Evolutionary conservation across 331 rosid genomes (phyloP).

Genomic region (Saraca asoca): DNA sequence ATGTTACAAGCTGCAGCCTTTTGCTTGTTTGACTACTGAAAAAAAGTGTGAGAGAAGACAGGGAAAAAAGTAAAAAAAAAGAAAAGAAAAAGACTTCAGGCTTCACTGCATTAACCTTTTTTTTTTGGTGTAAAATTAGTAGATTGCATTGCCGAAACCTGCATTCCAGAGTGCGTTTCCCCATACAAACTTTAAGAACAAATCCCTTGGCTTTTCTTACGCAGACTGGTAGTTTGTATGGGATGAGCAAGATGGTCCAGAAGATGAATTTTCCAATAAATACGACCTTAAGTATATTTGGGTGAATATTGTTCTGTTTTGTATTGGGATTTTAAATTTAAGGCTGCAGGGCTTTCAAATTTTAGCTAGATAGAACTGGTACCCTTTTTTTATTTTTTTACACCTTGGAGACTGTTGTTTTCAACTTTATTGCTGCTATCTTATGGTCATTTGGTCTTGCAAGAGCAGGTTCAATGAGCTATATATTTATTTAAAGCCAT

Average conservation of each 20-base stretch:
- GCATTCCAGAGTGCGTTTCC: background rate
- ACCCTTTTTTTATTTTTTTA: background rate
- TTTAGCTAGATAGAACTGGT: background rate
- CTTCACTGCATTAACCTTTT: background rate
- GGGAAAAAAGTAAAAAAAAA: background rate
- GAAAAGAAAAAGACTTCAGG: background rate
- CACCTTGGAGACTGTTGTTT: background rate
- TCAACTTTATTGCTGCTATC: slow-evolving; percentile 12
- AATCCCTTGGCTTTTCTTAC: background rate
- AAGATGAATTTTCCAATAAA: background rate
- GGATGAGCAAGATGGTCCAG: background rate
- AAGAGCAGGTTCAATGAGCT: slow-evolving; percentile 57
- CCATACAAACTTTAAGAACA: background rate
- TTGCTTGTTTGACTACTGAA: background rate
- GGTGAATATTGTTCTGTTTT: too few species aligned
- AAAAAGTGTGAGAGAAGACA: background rate
- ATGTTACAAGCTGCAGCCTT: background rate
- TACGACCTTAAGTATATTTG: too few species aligned
- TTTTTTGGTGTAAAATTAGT: background rate
- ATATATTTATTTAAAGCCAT: slow-evolving; percentile 33
- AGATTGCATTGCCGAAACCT: too few species aligned
- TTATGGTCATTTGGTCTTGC: slow-evolving; percentile 34
- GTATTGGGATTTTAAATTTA: too few species aligned
- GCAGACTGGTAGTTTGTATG: background rate
- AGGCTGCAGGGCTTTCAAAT: too few species aligned